These are phyloP conservation scores for Geopyxis carbonaria DNA, from an alignment of 495 filamentous ascomycete genomes.

Conservation along the genomic window DNA sequence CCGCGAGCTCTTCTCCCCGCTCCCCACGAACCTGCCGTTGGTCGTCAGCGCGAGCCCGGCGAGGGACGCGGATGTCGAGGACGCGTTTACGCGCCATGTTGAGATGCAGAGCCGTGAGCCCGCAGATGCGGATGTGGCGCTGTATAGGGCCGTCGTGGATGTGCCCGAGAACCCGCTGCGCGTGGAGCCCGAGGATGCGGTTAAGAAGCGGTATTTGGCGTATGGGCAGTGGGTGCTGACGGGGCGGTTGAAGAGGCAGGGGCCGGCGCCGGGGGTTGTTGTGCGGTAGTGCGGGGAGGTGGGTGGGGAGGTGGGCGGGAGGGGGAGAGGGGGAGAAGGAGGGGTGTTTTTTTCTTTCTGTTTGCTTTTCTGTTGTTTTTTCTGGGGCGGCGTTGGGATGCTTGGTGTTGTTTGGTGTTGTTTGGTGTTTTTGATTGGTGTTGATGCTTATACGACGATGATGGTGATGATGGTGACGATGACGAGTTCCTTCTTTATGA, in stretches of 20 bases:
- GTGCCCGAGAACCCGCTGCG: constrained; percentile 69
- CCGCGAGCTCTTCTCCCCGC: constrained; percentile 78
- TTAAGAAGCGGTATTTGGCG: constrained; percentile 87
- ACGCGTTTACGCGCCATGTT: constrained; percentile 18
- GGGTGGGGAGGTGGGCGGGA: not conserved
- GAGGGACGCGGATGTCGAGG: constrained; percentile 25
- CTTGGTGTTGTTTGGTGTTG: no score
- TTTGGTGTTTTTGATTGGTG: no score
- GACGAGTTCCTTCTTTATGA: no score
- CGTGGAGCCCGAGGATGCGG: constrained; percentile 66
- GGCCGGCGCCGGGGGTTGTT: no score
- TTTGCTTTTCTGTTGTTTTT: no score
- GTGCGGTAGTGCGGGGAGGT: not conserved
- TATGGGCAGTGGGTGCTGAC: constrained; percentile 73
- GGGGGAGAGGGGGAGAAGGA: not conserved
- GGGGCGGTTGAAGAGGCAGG: constrained; percentile 22
- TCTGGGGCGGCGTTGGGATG: no score
- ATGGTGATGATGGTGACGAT: no score
- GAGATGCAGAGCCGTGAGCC: constrained; percentile 25
- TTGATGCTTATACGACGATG: no score
- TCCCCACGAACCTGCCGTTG: constrained; percentile 75
- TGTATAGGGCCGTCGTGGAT: constrained; percentile 57
- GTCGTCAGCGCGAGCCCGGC: constrained; percentile 56
- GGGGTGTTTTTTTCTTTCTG: no score
- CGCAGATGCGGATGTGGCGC: constrained; percentile 50